These are phyloP conservation scores for Scheffersomyces stambukii DNA, from an alignment of 1,139 yeast genomes.

Conservation along the genomic window DNA sequence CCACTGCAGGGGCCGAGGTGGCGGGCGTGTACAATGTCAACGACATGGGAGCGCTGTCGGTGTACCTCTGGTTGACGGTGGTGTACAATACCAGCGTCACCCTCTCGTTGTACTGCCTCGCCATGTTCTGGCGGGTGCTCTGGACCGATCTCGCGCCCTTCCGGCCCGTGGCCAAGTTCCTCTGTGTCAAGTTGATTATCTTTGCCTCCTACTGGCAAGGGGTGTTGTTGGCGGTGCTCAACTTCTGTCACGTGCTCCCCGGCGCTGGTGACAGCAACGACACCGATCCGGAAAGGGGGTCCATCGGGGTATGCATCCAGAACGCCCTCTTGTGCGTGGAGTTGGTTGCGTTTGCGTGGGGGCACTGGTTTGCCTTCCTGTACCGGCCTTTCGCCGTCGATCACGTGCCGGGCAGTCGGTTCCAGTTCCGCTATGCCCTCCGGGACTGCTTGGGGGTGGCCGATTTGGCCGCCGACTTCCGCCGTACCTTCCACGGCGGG, in stretches of 20 bases:
- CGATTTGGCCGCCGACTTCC: conserved; percentile 77
- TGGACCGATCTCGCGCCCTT: conserved; percentile 73
- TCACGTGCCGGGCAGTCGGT: conserved; percentile 62
- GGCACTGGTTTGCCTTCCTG: conserved; percentile 85
- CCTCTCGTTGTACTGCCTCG: conserved; percentile 76
- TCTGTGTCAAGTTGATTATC: conserved; percentile 88
- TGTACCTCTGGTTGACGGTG: conserved; percentile 64
- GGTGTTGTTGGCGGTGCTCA: conserved; percentile 58
- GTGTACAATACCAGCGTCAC: conserved; percentile 79
- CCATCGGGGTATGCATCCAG: conserved; percentile 60
- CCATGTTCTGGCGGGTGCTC: conserved; percentile 88
- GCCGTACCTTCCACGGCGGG: conserved; percentile 66
- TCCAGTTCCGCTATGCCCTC: conserved; percentile 57
- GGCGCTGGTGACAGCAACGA: conserved; percentile 21
- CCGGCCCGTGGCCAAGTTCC: conserved; percentile 86
- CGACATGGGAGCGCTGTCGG: conserved; percentile 44
- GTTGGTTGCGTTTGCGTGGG: conserved; percentile 77
- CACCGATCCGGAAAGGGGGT: conserved; percentile 25
- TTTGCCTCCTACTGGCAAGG: conserved; percentile 99
- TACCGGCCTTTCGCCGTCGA: conserved; percentile 65
- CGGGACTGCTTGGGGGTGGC: conserved; percentile 72
- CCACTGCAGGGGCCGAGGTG: conserved; percentile 49
- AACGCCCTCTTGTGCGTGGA: conserved; percentile 82
- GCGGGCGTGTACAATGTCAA: conserved; percentile 50
- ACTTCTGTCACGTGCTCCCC: conserved; percentile 49